Base-by-base conservation (phyloP, 352 stramenopile species). In the Phytophthora uliginosa region DNA sequence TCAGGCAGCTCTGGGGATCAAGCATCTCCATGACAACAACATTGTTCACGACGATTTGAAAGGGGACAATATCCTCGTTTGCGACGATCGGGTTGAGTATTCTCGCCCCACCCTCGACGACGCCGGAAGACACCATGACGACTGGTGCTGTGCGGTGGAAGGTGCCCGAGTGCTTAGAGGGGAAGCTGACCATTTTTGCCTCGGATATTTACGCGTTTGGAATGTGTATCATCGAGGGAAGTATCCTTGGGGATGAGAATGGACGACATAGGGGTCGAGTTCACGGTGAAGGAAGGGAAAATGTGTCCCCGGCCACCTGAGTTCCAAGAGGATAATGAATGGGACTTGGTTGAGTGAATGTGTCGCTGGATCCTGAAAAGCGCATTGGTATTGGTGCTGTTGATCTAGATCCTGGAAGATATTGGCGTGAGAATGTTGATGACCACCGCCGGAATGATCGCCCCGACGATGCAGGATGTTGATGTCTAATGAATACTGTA, bases 31-130 rank as follows among this genome's bases (percentile, higher is more conserved):
- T 22, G 38, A 63, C 15, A 26, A 40, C 17, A 38, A 28, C 20
- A 63, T 63, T 26, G 55, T 62, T 2, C 55, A 62, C 22, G 55
- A 20, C 17, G 55, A 62, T 15, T 22, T 62, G 20, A 62, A 62
- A 24, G 55, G 55, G 20, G 38, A 62, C 31, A 62, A 62, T 20
- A 62, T 62, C n/a, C 55, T 62, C 6, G 55, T 62, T 51, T 62
- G 55, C 38, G 36, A 51, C 15, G 36, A n/a, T 63, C 33, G 56
- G 56, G 38, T 15, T 63, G 56, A 63, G 56, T 17, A 53, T 53
- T 40, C 36, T 63, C 20, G 42, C 17, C 13, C 22, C 42, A 10
- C 42, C 42, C 18, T 50, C 18, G 38, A 20, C 24, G 12, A 33
- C 12, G 26, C 26, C 56, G 2, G 22, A 63, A 36, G 6, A 53